Evolutionary conservation across 345 rosid species (phyloP), one percentile per base, ranked within the genome.

Genomic region (Erodium maritimum): DNA sequence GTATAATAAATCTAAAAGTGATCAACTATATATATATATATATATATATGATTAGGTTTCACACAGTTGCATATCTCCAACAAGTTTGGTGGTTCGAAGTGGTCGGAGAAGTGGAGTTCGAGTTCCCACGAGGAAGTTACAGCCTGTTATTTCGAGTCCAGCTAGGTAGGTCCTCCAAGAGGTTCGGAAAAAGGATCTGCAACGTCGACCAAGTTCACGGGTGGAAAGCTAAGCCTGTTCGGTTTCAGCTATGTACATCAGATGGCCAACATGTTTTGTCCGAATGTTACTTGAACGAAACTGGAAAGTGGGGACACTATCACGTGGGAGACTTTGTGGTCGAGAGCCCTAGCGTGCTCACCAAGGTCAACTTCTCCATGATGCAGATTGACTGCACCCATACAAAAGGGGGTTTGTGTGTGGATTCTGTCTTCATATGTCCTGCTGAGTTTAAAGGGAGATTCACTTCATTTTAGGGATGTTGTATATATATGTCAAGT

Each of bases 81-180:
- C 96, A 93, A 80, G 80, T 85, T 23, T 89, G 99, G 99, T 93
- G 99, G 99, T 82, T 83, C 42, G 99, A 93, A 74, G 85, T 77
- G 14, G 83, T 77, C 18, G 99, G 99, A 21, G 80, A 82, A 55
- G 48, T 85, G 4, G 90, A 70, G 58, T 89, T 93, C 62, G 84
- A 82, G 55, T 89, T 86, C 67, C 74, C 91, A 16, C 75, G 83
- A 0, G 96, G 99, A 21, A 75, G 67, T 1, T 89, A 93, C 33
- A 73, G 86, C 71, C 19, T 93, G 33, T 73, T 80, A 70, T 93
- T 89, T 71, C 80, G 87, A 73, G 74, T 89, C 23, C 82, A 87
- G 46, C 62, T 86, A 46, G 99, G 99, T 4, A 77, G 81, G 54
- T 56, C 86, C 59, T 63, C 73, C 0, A 82, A 62, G 68, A 78